These are phyloP conservation scores for Vinca major DNA, from an alignment of 305 asterid genomes.

Conservation along the genomic window DNA sequence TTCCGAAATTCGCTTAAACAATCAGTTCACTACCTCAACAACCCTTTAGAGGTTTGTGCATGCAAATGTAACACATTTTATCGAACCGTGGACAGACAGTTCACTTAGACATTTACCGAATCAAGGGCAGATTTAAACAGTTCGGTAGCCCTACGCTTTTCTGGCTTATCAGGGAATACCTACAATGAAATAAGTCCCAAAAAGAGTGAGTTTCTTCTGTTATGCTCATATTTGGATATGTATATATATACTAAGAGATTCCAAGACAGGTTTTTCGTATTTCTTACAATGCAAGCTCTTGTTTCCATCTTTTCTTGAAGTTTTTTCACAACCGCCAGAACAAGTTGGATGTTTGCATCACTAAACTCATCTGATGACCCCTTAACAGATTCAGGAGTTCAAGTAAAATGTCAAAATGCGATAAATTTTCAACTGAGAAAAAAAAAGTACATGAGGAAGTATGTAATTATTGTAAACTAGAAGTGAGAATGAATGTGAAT, in stretches of 20 bases:
- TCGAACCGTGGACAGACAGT: background rate
- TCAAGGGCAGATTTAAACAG: conserved; percentile 79
- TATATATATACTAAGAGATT: conserved; percentile 9
- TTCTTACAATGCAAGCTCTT: conserved; percentile 72
- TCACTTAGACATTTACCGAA: conserved; percentile 40
- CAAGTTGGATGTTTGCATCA: conserved; percentile 97
- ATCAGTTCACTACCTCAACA: background rate
- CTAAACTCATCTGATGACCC: conserved; percentile 93
- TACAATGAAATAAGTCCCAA: conserved; percentile 19
- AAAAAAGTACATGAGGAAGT: background rate
- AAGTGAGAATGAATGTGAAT: background rate
- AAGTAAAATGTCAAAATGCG: conserved; percentile 15
- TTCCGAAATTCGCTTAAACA: background rate
- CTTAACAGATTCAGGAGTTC: conserved; percentile 40
- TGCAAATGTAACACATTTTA: background rate
- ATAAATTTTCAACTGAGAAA: conserved; percentile 7
- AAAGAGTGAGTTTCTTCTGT: conserved; percentile 9
- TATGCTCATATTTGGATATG: background rate
- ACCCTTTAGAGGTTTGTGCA: background rate
- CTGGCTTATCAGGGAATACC: conserved; percentile 98
- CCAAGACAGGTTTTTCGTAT: conserved; percentile 26
- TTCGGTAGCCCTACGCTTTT: conserved; percentile 83
- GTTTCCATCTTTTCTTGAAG: conserved; percentile 78
- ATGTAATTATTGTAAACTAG: background rate
- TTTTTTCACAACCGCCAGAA: conserved; percentile 63